Base-by-base conservation (phyloP, 495 filamentous ascomycete genomes). In the Aspergillus taichungensis region DNA sequence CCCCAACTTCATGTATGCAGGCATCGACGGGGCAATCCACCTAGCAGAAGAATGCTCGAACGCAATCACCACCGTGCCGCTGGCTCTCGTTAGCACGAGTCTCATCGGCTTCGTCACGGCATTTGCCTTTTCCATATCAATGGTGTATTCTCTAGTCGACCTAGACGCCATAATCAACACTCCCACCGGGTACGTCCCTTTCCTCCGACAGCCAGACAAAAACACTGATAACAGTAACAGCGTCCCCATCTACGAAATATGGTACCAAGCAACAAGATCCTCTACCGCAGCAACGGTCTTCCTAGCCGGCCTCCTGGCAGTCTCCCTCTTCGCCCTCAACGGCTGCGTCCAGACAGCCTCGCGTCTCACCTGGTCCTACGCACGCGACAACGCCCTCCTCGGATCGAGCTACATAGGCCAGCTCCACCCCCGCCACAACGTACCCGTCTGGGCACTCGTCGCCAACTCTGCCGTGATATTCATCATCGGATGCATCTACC, bases 301-400 rank as follows among this genome's bases (percentile, higher is more conserved):
- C 35, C 53, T 56, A 6, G 37, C 46, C 9, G 37, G 63, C 6
- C 50, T 67, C 6, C 41, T 54, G 1, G 18, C 49, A 29, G 43
- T 59, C 0, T 46, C 48, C 10, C 52, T 57, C 42, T 53, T 61
- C n/a, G 47, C 59, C 12, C 47, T 56, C 2, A 55, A 57, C 34
- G 54, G 54, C 5, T 52, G 50, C 36, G 49, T 53, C 7, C 60
- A 64, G 13, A 60, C 59, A 1, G 56, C 56, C 5, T 64, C 64
- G 3, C 60, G 64, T 13, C 54, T 69, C 32, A 61, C 59, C 6
- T 69, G 66, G 66, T 46, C 58, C 8, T 69, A 68, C 43, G 64
- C 61, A 13, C 51, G 64, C 31, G 67, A 68, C 46, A 42, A 60
- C 35, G 57, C 54, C n/a, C 38, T 59, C n/a, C 13, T 63, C 18